phyloP scores from a whole-genome alignment of 768 basidiomycete species.

The Mycena polygramma region DNA sequence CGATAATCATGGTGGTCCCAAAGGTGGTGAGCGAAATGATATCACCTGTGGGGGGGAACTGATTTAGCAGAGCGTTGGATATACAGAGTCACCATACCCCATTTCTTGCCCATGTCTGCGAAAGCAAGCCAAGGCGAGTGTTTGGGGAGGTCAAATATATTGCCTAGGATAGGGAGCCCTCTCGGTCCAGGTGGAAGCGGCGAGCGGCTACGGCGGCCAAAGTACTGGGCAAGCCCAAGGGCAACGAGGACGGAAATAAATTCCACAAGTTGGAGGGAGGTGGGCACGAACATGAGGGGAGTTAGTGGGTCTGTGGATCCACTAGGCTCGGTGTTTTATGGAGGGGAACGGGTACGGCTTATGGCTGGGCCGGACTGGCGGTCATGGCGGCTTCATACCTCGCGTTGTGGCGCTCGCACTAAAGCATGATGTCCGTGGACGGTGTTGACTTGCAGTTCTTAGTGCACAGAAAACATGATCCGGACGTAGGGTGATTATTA shows the following conservation, averaged over 20 bases:
- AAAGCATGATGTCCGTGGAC: no score
- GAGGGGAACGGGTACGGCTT: no score
- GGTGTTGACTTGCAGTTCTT: no score
- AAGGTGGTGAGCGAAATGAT: slow-evolving; percentile 23
- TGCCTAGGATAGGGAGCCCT: slow-evolving; percentile 11
- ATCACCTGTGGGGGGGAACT: slow-evolving; percentile 8
- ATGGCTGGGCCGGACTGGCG: no score
- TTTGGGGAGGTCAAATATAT: background rate
- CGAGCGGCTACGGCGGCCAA: background rate
- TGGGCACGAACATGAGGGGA: background rate
- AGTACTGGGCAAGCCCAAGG: background rate
- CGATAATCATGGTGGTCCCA: slow-evolving; percentile 26
- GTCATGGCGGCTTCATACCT: no score
- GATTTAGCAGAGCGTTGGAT: background rate
- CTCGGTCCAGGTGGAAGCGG: slow-evolving; percentile 20
- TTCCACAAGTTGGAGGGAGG: background rate
- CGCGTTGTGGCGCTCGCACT: no score
- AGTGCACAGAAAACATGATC: no score
- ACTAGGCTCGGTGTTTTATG: no score
- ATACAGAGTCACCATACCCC: slow-evolving; percentile 9
- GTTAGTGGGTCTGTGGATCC: background rate
- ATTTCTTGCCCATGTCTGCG: background rate
- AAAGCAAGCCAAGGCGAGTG: slow-evolving; percentile 2
- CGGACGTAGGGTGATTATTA: no score
- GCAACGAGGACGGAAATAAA: background rate